These are phyloP conservation scores for Nicotiana undulata DNA, from an alignment of 257 asterid genomes.

Conservation along the genomic window DNA sequence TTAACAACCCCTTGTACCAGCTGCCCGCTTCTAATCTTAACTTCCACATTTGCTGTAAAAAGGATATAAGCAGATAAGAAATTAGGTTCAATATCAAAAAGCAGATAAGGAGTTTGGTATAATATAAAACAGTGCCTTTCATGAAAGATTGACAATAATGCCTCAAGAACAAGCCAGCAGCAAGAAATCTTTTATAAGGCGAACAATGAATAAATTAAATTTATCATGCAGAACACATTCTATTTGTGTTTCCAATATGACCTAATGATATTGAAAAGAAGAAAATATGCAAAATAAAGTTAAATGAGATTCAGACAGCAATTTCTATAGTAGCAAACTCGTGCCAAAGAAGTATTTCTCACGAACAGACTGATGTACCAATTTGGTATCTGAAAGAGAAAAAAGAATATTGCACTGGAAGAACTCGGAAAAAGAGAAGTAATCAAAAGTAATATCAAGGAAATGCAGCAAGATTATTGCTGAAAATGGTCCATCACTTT, in stretches of 20 bases:
- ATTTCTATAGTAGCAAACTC: not conserved
- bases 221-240: not conserved
- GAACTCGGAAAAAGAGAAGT: not conserved
- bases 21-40: conserved; percentile 47
- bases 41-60: conserved; percentile 34
- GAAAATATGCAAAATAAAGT: not conserved
- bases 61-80: conserved; percentile 4
- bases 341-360: not conserved
- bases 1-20: conserved; percentile 77
- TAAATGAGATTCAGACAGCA: not conserved
- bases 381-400: not conserved
- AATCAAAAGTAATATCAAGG: not conserved
- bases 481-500: not conserved
- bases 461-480: not conserved
- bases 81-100: conserved; percentile 3
- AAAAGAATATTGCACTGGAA: not conserved
- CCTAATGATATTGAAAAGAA: not conserved
- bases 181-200: not conserved
- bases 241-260: not conserved
- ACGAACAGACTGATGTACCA: not conserved
- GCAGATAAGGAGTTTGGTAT: not conserved
- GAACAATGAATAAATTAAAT: not conserved
- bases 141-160: not conserved
- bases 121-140: not conserved
- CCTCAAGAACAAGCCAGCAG: not conserved